Base-by-base conservation (phyloP, 352 stramenopile genomes). In the Stephanocyclus meneghinianus region DNA sequence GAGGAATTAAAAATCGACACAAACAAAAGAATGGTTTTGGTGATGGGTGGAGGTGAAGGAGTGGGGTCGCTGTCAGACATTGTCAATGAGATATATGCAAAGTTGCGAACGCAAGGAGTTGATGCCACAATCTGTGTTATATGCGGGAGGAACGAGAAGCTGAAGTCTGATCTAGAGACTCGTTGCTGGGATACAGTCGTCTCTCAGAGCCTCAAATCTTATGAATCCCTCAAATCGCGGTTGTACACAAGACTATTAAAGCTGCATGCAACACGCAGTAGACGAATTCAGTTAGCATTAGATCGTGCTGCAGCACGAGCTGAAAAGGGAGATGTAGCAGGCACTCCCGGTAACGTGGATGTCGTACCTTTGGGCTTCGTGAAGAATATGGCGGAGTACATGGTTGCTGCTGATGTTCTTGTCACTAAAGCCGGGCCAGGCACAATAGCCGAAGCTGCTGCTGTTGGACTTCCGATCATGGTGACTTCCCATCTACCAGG, bases 31-130 rank as follows among this genome's bases (percentile, higher is more conserved):
- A 82, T 90, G 66, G 74, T 94, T 30, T 70, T 93, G 10, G 71
- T 94, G 11, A 91, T 92, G 87, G 88, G 90, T n/a, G 90, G 90
- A 29, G 90, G 90, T 44, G 90, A 93, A 81, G 87, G 84, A 9
- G 87, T 92, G n/a, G 90, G 90, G 6, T 81, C 68, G 0, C 65
- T 93, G 8, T 81, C 66, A 0, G 73, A 87, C 16, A 91, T 93
- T 80, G 87, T 92, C 0, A 77, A 93, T 53, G 68, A 90, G 40
- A 30, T 91, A 11, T 91, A 90, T 65, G 48, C 59, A 0, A 74
- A 88, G 56, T 61, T 92, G 0, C 73, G 64, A 1, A 77, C 44
- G 15, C 45, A 87, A 21, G 84, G 84, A 56, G 69, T 91, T 0
- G 75, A 90, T 72, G 86, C 87, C 0, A 90, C 84, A n/a, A 86